These are phyloP conservation scores for Candida berthetii DNA, from an alignment of 805 yeast species.

Conservation along the genomic window DNA sequence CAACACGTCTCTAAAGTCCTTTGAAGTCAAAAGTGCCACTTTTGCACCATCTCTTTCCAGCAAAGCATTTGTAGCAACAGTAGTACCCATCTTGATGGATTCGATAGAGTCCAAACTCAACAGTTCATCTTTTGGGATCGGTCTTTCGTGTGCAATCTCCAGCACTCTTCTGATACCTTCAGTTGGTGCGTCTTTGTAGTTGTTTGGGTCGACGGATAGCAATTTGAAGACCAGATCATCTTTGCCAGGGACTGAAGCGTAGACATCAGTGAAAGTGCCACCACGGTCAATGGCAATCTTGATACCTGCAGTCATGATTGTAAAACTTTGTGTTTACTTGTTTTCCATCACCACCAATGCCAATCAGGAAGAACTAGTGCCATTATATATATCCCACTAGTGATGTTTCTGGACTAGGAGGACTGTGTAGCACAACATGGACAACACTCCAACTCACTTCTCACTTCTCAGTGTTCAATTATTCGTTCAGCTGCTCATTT, in stretches of 20 bases:
- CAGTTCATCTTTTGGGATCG: slow-evolving; percentile 20
- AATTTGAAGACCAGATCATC: slow-evolving; percentile 29
- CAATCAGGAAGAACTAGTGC: too few relatives aligned
- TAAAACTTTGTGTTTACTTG: not conserved
- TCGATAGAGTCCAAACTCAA: slow-evolving; percentile 26
- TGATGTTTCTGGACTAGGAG: too few relatives aligned
- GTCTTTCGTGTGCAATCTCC: slow-evolving; percentile 18
- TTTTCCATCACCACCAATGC: too few relatives aligned
- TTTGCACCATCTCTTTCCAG: slow-evolving; percentile 40
- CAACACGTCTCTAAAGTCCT: slow-evolving; percentile 40
- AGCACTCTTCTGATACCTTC: slow-evolving; percentile 38
- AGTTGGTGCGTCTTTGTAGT: slow-evolving; percentile 39
- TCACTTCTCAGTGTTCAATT: too few relatives aligned
- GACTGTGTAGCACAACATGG: too few relatives aligned
- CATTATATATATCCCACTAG: too few relatives aligned
- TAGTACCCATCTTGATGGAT: slow-evolving; percentile 37
- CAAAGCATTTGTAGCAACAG: slow-evolving; percentile 44
- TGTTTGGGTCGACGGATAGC: slow-evolving; percentile 35
- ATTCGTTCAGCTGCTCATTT: too few relatives aligned
- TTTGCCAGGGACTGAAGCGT: slow-evolving; percentile 34
- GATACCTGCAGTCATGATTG: not conserved
- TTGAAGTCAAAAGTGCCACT: slow-evolving; percentile 36
- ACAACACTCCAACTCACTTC: too few relatives aligned
- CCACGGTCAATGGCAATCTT: slow-evolving; percentile 19
- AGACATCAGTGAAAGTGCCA: slow-evolving; percentile 41